Base-by-base conservation (phyloP, 2,329 filamentous ascomycete species). In the Basipetospora chlamydospora region DNA sequence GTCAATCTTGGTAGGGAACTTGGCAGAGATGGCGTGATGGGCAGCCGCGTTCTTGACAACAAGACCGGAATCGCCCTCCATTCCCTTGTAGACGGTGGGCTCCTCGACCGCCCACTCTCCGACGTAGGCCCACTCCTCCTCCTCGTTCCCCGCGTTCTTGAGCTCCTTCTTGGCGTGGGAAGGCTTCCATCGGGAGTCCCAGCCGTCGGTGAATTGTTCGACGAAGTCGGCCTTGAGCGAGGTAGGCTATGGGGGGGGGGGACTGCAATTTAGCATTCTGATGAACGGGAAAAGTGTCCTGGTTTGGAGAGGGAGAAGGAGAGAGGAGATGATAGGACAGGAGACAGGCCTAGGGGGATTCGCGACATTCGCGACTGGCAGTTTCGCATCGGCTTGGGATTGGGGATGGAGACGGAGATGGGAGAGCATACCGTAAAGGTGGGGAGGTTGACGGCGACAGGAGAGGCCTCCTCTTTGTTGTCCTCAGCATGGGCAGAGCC, bases 1-100 rank as follows among this genome's bases (percentile, higher is more conserved):
- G 64, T 95, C 81, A 54, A 98, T 82, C 64, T 83, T 80, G 72
- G 92, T 86, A 58, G 82, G 77, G 69, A 98, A 96, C 65, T 96
- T 96, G 66, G 90, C 85, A 34, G 90, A 98, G 61, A 98, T 98
- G 67, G 90, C 90, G 64, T 98, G 90, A 67, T 98, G 90, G 51
- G 90, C 90, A 47, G 90, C 90, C 46, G 83, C 73, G 67, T 96
- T 93, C 80, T 98, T 98, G 62, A 96, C 76, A 44, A 98, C 88
- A 49, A 98, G 77, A 61, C 88, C 90, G 69, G 92, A 92, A 65
- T 96, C 88, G 45, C 84, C 86, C 52, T 86, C 79, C 50, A 95
- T 90, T 50, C 86, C 90, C 69, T 90, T 92, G 61, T 82, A 80
- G 53, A 90, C 76, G 43, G 66, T 65, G 37, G 90, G 90, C 73